Base-by-base conservation (phyloP, 2,329 filamentous ascomycete genomes). In the Fusarium oxysporum region DNA sequence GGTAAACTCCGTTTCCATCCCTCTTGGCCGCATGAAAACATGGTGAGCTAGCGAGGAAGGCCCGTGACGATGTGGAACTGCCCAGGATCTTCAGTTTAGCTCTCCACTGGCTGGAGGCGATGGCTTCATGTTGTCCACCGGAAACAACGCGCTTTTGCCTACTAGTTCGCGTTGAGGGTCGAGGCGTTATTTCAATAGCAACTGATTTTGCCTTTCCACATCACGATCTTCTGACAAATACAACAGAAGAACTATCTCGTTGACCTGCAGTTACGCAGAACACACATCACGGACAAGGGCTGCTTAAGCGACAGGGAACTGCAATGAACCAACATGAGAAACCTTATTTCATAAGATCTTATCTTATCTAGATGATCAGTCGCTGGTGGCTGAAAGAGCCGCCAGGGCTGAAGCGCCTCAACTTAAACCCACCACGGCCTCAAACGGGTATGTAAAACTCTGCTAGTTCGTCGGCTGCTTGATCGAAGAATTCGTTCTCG, bases 291-390 rank as follows among this genome's bases (percentile, higher is more conserved):
- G 19, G 9, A 45, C 51, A 62, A 21, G 51, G 30, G 23, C 35
- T 38, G 25, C 19, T 48, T 9, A 44, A 44, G 25, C 16, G 19
- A 43, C n/a, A 44, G 1, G 21, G 23, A 23, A 11, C 9, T 21
- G 5, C 30, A 11, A 23, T 21, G 13, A 35, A 57, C 47, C 37
- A 55, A 56, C 48, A 56, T 40, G 5, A 47, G 17, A 28, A 63
- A 44, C 11, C 21, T 35, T 33, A 21, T 51, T 28, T 25, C 14
- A n/a, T 16, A 17, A 6, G 48, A 68, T 68, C 64, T 68, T 63
- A 68, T 68, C 64, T 68, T 45, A 68, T 68, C 65, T 51, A n/a
- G 56, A 64, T 63, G 28, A 69, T 51, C 43, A 32, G 12, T 25
- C 9, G 17, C n/a, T 33, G 48, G 47, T 32, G 13, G 30, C 45